These are phyloP conservation scores for Butyriboletus loyo DNA, from an alignment of 768 basidiomycete species.

Conservation along the genomic window DNA sequence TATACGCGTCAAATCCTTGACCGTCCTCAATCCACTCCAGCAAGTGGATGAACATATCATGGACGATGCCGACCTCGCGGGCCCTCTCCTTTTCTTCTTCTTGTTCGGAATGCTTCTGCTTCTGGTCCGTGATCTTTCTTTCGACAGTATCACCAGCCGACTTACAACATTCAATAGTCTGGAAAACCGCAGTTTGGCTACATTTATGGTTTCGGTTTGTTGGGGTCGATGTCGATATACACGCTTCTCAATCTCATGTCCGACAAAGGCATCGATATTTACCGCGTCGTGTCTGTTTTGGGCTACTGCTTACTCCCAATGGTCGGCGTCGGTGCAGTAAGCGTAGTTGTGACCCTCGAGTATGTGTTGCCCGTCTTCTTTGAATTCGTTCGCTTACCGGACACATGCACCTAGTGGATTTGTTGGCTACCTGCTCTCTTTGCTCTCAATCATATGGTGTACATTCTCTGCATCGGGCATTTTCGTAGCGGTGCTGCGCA, in stretches of 20 bases:
- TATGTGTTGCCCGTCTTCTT: conserved; percentile 40
- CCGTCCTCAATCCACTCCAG: conserved; percentile 90
- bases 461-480: conserved; percentile 95
- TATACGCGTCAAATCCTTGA: conserved; percentile 89
- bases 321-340: conserved; percentile 89
- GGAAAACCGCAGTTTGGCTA: conserved; percentile 99
- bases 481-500: conserved; percentile 90
- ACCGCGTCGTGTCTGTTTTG: conserved; percentile 90
- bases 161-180: conserved; percentile 52
- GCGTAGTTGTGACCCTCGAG: conserved; percentile 87
- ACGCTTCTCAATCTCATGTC: conserved; percentile 96
- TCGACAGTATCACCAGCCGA: not conserved
- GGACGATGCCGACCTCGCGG: conserved; percentile 98
- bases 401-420: conserved; percentile 50
- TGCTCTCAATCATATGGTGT: conserved; percentile 90
- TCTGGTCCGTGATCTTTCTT: conserved; percentile 57
- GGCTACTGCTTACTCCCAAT: conserved; percentile 97
- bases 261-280: conserved; percentile 90
- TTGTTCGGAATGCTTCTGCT: conserved; percentile 92
- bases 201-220: conserved; percentile 96
- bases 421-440: conserved; percentile 81
- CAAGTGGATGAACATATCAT: conserved; percentile 88
- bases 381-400: conserved; percentile 1
- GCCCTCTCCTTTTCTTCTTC: conserved; percentile 92
- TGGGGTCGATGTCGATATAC: conserved; percentile 91